These are phyloP conservation scores for Ganoderma lingzhi DNA, from an alignment of 1,284 basidiomycete genomes.

Conservation along the genomic window DNA sequence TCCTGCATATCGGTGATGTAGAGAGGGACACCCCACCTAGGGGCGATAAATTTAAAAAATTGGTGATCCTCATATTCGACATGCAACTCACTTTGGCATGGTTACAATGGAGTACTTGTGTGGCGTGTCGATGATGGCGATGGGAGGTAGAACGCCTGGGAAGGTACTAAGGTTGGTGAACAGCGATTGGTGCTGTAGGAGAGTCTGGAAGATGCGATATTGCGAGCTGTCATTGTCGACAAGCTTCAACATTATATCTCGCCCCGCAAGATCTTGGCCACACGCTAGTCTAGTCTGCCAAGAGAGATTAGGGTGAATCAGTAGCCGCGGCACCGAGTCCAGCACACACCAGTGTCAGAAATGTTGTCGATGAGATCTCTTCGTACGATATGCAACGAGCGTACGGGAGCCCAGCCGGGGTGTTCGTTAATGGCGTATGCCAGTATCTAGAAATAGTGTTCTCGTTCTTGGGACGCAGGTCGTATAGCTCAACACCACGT, in stretches of 20 bases:
- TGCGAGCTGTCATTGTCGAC: slow-evolving; percentile 10
- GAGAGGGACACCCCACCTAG: neutral
- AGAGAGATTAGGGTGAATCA: too few species aligned
- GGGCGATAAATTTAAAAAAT: neutral
- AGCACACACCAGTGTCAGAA: too few species aligned
- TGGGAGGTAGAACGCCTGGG: slow-evolving; percentile 7
- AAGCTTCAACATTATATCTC: slow-evolving; percentile 17
- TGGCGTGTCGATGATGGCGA: neutral
- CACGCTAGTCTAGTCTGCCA: neutral
- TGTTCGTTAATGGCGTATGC: neutral
- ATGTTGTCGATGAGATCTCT: too few species aligned
- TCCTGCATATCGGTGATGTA: neutral
- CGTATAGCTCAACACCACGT: neutral
- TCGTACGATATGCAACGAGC: neutral
- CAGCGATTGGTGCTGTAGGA: neutral
- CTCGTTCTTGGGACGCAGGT: neutral
- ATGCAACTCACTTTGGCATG: neutral
- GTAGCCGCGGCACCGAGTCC: too few species aligned
- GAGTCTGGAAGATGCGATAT: slow-evolving; percentile 2
- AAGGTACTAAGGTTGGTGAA: slow-evolving; percentile 2
- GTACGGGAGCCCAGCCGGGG: neutral
- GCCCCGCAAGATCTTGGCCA: neutral
- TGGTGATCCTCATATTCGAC: too few species aligned
- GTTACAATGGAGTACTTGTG: neutral
- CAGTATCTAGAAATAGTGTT: neutral